Percentiles rank a stretch among this genome's conserved stretches.
These are phyloP conservation scores for Nelumbo lutea DNA, from an alignment of 164 flowering plant species.

Conservation along the genomic window DNA sequence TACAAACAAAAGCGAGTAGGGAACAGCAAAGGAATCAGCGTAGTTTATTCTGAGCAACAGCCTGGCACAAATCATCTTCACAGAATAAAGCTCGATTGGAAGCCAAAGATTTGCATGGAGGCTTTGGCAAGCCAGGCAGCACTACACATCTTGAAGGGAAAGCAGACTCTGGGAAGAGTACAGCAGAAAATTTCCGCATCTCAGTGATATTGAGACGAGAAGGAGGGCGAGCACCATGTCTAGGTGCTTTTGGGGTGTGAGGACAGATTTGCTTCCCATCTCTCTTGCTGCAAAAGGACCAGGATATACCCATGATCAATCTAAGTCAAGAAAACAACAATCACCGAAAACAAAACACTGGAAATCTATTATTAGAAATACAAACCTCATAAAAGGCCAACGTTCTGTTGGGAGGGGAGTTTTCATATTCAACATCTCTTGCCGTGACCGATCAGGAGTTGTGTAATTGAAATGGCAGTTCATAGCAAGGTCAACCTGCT, in stretches of 20 bases:
- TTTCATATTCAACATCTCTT: conserved; percentile 65
- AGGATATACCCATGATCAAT: background rate
- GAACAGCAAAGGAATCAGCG: conserved; percentile 31
- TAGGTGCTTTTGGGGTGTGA: conserved; percentile 82
- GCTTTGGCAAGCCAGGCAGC: conserved; percentile 56
- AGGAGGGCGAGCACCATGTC: conserved; percentile 73
- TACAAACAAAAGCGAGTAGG: conserved; percentile 5
- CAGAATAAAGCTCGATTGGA: conserved; percentile 81
- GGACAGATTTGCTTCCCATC: conserved; percentile 57
- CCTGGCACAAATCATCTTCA: conserved; percentile 92
- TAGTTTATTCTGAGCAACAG: conserved; percentile 93
- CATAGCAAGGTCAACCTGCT: conserved; percentile 68
- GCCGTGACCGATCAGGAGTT: conserved; percentile 90
- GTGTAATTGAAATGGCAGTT: conserved; percentile 81
- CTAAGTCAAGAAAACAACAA: background rate
- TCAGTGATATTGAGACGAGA: conserved; percentile 55
- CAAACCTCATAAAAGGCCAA: conserved; percentile 76
- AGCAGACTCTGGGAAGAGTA: conserved; percentile 70
- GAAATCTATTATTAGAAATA: background rate
- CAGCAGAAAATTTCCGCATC: conserved; percentile 70
- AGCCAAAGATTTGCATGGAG: conserved; percentile 61
- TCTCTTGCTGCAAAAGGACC: conserved; percentile 43
- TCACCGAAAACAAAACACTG: background rate
- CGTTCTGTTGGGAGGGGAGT: conserved; percentile 78
- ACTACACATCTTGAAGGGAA: conserved; percentile 51